These are phyloP conservation scores for Colletotrichum sp. DNA, from an alignment of 2,329 filamentous ascomycete species.

Conservation along the genomic window DNA sequence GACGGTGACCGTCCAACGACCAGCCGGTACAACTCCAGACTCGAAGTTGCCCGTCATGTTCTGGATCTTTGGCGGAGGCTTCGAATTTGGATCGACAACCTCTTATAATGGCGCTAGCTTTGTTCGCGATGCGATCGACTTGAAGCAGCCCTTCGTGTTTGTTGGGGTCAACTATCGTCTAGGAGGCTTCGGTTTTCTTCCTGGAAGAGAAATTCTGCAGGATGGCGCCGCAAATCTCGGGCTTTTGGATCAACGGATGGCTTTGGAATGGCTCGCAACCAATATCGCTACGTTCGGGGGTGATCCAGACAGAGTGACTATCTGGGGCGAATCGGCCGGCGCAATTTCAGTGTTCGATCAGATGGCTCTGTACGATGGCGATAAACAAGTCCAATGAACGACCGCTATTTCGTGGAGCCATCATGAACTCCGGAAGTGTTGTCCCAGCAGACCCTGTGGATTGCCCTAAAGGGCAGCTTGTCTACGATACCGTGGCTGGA, in stretches of 20 bases:
- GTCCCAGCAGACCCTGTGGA: constrained; percentile 68
- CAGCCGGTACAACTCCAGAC: constrained; percentile 55
- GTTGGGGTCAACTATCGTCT: constrained; percentile 81
- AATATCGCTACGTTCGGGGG: constrained; percentile 81
- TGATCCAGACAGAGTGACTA: constrained; percentile 77
- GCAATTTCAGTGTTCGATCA: constrained; percentile 78
- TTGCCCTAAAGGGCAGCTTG: constrained; percentile 64
- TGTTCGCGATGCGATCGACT: constrained; percentile 45
- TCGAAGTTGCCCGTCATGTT: constrained; percentile 70
- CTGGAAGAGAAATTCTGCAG: constrained; percentile 68
- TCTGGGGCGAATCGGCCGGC: constrained; percentile 77
- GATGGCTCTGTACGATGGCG: constrained; percentile 74
- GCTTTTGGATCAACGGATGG: constrained; percentile 73
- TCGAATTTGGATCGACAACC: constrained; percentile 55
- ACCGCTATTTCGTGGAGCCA: constrained; percentile 74
- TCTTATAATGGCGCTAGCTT: constrained; percentile 58
- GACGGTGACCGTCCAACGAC: constrained; percentile 63
- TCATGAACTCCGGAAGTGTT: constrained; percentile 76
- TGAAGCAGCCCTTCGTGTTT: constrained; percentile 71
- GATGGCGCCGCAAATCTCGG: constrained; percentile 75
- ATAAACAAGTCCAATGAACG: constrained; percentile 77
- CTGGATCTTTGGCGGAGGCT: constrained; percentile 74
- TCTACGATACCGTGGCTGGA: constrained; percentile 66
- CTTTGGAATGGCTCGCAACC: constrained; percentile 76
- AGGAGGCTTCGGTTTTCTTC: constrained; percentile 75